A percentile compares a stretch with the other conserved stretches of the same genome.
These are phyloP conservation scores for Lithospermum erythrorhizon DNA, from an alignment of 257 asterid species.

Conservation along the genomic window DNA sequence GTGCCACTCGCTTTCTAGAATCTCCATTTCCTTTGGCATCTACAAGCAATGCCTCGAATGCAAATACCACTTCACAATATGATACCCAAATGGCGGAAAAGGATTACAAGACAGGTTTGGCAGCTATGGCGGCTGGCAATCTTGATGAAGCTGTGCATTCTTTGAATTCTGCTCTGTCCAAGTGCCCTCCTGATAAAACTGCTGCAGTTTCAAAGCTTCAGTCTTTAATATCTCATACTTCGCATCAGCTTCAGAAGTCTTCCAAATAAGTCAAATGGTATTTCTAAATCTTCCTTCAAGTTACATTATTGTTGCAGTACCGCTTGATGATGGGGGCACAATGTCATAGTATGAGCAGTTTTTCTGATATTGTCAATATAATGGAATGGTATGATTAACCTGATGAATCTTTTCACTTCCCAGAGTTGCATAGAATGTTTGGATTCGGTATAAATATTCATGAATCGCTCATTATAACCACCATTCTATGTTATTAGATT, in stretches of 20 bases:
- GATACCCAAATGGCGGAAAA: constrained; percentile 41
- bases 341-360: too few species aligned
- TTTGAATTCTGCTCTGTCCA: constrained; percentile 39
- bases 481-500: too few species aligned
- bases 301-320: too few species aligned
- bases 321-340: too few species aligned
- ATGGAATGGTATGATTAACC: too few species aligned
- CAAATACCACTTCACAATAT: constrained; percentile 9
- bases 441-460: too few species aligned
- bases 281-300: background rate
- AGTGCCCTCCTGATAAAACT: constrained; percentile 46
- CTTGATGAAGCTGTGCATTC: constrained; percentile 35
- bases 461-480: too few species aligned
- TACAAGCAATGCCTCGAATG: constrained; percentile 9
- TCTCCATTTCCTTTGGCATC: constrained; percentile 17
- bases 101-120: constrained; percentile 47
- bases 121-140: constrained; percentile 49
- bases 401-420: too few species aligned
- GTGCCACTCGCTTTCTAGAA: constrained; percentile 28
- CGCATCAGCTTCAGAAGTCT: constrained; percentile 22
- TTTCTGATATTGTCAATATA: too few species aligned
- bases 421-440: too few species aligned
- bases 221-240: constrained; percentile 39
- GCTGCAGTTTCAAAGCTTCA: constrained; percentile 45
- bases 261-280: constrained; percentile 21